Conservation (phyloP, 495 filamentous ascomycete genomes). For the Hyaloscypha bicolor region DNA sequence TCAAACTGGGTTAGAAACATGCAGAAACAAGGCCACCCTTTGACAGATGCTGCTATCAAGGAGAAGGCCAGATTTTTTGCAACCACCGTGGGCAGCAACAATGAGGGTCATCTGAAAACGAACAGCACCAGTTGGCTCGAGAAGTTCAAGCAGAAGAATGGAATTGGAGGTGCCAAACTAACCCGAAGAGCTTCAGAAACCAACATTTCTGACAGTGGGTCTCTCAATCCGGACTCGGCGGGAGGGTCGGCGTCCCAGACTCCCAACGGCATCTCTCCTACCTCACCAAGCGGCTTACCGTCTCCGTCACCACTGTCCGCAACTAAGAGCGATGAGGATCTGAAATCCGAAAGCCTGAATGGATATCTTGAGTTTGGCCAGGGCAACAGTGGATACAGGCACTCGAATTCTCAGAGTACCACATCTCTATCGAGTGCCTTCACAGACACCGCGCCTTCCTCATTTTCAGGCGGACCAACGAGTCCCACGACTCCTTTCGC, state of each 20-base stretch:
- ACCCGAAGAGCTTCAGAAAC: constrained; percentile 72
- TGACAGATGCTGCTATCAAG: constrained; percentile 82
- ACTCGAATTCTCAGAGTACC: constrained; percentile 56
- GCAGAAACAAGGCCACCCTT: constrained; percentile 70
- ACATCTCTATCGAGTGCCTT: constrained; percentile 57
- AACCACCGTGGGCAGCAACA: constrained; percentile 64
- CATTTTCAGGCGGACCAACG: constrained; percentile 72
- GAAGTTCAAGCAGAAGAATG: constrained; percentile 95
- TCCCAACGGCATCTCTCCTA: constrained; percentile 71
- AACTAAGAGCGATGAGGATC: constrained; percentile 64
- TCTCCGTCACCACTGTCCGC: constrained; percentile 70
- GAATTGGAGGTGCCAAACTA: constrained; percentile 63
- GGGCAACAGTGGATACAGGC: constrained; percentile 47
- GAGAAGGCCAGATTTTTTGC: constrained; percentile 90
- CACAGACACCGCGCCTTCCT: constrained; percentile 64
- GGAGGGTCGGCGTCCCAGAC: constrained; percentile 64
- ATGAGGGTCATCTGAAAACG: constrained; percentile 76
- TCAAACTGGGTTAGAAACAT: constrained; percentile 85
- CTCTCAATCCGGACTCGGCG: constrained; percentile 52
- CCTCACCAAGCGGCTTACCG: constrained; percentile 63
- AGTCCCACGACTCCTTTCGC: constrained; percentile 84
- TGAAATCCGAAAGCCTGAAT: constrained; percentile 41
- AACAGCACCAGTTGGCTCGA: constrained; percentile 84
- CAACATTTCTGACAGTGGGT: constrained; percentile 59
- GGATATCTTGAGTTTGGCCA: constrained; percentile 45